Conservation (phyloP, 2,329 filamentous ascomycete genomes). For the Colletotrichum truncatum region DNA sequence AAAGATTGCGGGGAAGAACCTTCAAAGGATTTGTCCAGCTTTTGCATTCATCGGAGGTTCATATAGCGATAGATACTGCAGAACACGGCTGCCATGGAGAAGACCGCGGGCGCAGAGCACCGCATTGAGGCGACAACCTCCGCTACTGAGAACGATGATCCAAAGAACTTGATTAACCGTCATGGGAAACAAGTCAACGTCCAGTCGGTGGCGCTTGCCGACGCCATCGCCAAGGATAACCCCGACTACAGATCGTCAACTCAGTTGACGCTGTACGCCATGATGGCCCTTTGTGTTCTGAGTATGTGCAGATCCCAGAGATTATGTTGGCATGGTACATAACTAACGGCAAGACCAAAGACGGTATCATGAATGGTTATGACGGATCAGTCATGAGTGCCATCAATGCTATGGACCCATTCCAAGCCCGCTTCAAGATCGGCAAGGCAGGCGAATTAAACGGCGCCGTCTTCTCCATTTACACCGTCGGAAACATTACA, state of each 20-base stretch:
- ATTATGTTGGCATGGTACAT: not conserved
- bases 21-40: too few species aligned
- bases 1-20: too few species aligned
- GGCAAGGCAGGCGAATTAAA: slow-evolving; percentile 27
- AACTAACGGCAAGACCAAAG: too few species aligned
- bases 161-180: too few species aligned
- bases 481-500: slow-evolving; percentile 31
- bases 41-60: too few species aligned
- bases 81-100: too few species aligned
- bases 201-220: slow-evolving; percentile 32
- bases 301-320: not conserved
- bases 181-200: slow-evolving; percentile 30
- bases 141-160: too few species aligned
- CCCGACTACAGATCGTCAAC: slow-evolving; percentile 26
- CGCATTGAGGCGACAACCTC: too few species aligned
- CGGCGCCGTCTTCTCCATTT: slow-evolving; percentile 30
- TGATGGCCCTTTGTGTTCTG: slow-evolving; percentile 33
- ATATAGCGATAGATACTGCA: too few species aligned
- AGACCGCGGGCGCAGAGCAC: too few species aligned
- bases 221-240: slow-evolving; percentile 33
- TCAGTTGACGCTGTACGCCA: slow-evolving; percentile 30
- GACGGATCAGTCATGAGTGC: slow-evolving; percentile 32
- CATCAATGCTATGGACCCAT: slow-evolving; percentile 32
- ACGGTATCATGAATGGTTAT: slow-evolving; percentile 28
- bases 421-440: slow-evolving; percentile 31